Percentiles rank a stretch among this genome's conserved stretches.
Evolutionary conservation across 345 rosid species (phyloP).

Genomic region (Cochlearia excelsa): DNA sequence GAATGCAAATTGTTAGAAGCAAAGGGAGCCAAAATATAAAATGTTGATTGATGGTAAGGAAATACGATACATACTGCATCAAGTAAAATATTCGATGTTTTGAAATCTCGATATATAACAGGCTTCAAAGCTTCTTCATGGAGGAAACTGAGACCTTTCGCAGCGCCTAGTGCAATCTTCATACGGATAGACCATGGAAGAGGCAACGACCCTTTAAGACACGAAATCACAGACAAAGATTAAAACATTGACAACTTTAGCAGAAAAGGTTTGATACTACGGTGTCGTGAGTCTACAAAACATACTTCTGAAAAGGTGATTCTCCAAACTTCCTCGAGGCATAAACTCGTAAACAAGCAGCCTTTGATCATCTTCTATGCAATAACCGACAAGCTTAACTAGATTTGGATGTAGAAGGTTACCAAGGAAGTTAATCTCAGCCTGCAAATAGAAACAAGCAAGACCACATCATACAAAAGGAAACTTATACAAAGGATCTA

Average conservation of each 20-base stretch:
- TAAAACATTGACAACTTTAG: not conserved
- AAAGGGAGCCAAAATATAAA: not conserved
- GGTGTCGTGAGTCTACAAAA: conserved; percentile 2
- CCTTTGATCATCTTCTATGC: conserved; percentile 65
- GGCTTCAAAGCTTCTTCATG: conserved; percentile 81
- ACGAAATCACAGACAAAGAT: not conserved
- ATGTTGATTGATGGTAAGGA: conserved; percentile 10
- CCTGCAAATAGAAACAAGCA: conserved; percentile 45
- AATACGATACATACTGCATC: conserved; percentile 56
- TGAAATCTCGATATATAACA: conserved; percentile 81
- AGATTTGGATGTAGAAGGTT: conserved; percentile 58
- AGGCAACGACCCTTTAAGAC: conserved; percentile 62
- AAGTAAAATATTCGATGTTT: conserved; percentile 73
- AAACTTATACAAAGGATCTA: not conserved
- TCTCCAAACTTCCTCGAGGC: conserved; percentile 71
- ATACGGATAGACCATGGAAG: conserved; percentile 86
- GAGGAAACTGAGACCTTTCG: conserved; percentile 77
- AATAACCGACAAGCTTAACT: conserved; percentile 56
- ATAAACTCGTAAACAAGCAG: conserved; percentile 62
- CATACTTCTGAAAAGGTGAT: conserved; percentile 64
- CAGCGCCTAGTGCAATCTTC: conserved; percentile 84
- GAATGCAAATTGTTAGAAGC: conserved; percentile 15
- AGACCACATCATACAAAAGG: conserved; percentile 5
- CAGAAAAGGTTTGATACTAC: not conserved
- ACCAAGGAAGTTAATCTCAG: conserved; percentile 70